Conservation (phyloP, 495 filamentous ascomycete genomes). For the Podospora anserina region DNA sequence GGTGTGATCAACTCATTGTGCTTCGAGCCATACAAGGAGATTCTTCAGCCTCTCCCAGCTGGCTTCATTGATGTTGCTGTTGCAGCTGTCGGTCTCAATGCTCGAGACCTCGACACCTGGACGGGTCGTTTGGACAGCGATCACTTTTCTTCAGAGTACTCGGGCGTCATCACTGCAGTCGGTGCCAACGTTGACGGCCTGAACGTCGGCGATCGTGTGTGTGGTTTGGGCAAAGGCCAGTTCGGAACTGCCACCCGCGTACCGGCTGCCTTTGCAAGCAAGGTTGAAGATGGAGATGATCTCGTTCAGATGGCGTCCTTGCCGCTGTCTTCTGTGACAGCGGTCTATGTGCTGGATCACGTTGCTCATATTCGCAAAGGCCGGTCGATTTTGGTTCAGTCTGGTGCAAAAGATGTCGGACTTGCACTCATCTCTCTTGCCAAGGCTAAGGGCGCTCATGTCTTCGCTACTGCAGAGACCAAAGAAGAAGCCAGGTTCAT, state of each 20-base stretch:
- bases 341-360: constrained; percentile 17
- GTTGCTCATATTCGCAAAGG: constrained; percentile 10
- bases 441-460: constrained; percentile 1
- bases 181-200: neutral
- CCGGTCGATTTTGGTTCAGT: neutral
- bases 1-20: neutral
- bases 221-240: neutral
- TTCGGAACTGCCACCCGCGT: neutral
- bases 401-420: neutral
- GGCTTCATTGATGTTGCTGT: neutral
- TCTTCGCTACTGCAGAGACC: neutral
- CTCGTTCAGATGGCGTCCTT: neutral
- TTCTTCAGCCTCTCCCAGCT: neutral
- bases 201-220: neutral
- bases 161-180: neutral
- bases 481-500: neutral
- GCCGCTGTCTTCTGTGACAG: neutral
- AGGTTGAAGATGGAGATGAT: neutral
- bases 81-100: neutral
- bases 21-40: neutral
- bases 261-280: neutral
- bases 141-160: neutral
- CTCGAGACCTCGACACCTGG: neutral
- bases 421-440: constrained; percentile 8
- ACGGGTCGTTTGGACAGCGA: neutral